These are phyloP conservation scores for Geosmithia flava DNA, from an alignment of 2,329 filamentous ascomycete genomes.

Conservation along the genomic window DNA sequence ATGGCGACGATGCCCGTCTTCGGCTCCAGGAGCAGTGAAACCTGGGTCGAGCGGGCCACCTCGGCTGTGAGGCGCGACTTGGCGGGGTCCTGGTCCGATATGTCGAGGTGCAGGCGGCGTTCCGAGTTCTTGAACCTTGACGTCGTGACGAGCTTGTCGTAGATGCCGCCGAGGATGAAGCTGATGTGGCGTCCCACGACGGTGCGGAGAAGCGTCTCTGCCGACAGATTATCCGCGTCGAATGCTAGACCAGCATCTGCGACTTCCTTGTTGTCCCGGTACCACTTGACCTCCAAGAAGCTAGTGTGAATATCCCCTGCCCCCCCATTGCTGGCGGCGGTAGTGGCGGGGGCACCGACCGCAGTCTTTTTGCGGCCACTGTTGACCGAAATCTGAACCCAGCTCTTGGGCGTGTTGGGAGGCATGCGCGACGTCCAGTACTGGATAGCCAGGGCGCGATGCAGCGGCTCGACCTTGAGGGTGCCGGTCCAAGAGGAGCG, in stretches of 20 bases:
- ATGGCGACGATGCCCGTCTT: conserved; percentile 67
- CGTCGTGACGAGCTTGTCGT: conserved; percentile 44
- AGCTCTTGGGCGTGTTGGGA: conserved; percentile 58
- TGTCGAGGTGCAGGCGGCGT: conserved; percentile 42
- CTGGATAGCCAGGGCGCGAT: conserved; percentile 74
- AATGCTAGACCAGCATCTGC: conserved; percentile 55
- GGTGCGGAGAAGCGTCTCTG: conserved; percentile 60
- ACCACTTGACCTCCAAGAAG: conserved; percentile 61
- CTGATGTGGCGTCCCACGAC: conserved; percentile 66
- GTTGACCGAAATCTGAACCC: conserved; percentile 77
- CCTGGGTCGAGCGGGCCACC: conserved; percentile 46
- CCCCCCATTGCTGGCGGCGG: no score
- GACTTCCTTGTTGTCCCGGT: conserved; percentile 68
- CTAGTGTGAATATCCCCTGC: conserved; percentile 23
- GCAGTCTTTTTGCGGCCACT: conserved; percentile 40
- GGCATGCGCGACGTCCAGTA: conserved; percentile 63
- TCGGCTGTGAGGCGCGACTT: conserved; percentile 58
- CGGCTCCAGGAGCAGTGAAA: conserved; percentile 59
- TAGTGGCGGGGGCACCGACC: conserved; percentile 7
- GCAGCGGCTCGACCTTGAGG: conserved; percentile 65
- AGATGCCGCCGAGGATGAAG: conserved; percentile 56
- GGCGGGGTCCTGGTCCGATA: conserved; percentile 49
- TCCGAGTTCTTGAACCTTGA: conserved; percentile 49
- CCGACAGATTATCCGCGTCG: conserved; percentile 54
- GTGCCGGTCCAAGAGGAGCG: conserved; percentile 66